Percentiles rank a stretch among this genome's conserved stretches.
These are phyloP conservation scores for Naematelia aurantialba DNA, from an alignment of 768 basidiomycete genomes.

Conservation along the genomic window DNA sequence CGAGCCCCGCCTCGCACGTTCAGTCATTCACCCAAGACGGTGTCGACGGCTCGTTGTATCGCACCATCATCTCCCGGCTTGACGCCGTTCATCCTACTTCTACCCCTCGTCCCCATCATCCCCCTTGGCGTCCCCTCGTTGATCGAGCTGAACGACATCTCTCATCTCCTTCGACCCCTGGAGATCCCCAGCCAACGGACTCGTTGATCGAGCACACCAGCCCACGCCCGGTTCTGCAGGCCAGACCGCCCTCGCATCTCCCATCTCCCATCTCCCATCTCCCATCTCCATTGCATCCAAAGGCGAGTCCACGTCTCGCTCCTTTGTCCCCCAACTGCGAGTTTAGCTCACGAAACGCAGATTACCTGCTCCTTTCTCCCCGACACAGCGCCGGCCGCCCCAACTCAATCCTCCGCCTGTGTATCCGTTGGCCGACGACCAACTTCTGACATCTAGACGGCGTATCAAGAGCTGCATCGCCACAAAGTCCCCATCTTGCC, in stretches of 20 bases:
- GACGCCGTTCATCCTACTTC: neutral
- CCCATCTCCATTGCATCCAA: neutral
- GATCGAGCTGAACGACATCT: neutral
- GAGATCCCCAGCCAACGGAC: no score
- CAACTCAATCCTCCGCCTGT: no score
- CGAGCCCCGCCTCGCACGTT: no score
- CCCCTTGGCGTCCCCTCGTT: neutral
- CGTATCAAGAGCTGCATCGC: neutral
- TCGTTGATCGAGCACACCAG: neutral
- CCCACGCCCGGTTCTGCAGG: neutral
- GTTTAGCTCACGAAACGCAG: neutral
- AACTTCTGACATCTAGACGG: no score
- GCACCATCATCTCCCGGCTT: no score
- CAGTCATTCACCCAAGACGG: no score
- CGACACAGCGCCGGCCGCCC: neutral
- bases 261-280: no score
- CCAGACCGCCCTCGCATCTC: neutral
- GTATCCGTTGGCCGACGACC: no score
- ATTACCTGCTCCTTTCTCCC: neutral
- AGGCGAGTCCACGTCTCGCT: neutral
- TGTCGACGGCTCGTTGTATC: no score
- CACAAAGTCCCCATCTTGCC: conserved; percentile 9
- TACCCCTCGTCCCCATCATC: neutral
- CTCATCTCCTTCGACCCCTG: neutral
- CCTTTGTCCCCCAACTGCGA: neutral